phyloP scores from a whole-genome alignment of 2,329 filamentous ascomycete species.

The Talaromyces sp. region DNA sequence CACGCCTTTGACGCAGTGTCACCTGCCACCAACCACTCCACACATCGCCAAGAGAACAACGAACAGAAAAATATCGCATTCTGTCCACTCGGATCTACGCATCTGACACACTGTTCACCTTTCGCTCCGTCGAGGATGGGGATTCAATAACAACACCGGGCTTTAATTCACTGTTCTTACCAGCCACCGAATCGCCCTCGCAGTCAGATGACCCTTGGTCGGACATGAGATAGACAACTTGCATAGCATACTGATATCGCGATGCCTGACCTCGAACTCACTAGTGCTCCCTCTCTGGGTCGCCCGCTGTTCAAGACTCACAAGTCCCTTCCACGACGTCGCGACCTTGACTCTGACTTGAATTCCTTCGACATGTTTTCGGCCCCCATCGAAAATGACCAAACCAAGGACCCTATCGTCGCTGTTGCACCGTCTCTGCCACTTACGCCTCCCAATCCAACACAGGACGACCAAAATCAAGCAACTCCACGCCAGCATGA shows the following conservation, averaged over 20 bases:
- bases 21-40: neutral
- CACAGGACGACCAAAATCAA: constrained; percentile 11
- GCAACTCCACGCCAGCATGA: constrained; percentile 1
- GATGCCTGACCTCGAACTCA: constrained; percentile 27
- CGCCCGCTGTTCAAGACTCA: constrained; percentile 33
- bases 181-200: neutral
- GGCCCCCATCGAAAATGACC: constrained; percentile 19
- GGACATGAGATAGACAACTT: neutral
- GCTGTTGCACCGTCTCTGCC: constrained; percentile 26
- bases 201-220: neutral
- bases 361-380: constrained; percentile 17
- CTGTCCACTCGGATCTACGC: neutral
- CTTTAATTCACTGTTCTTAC: neutral
- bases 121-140: neutral
- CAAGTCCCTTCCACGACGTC: constrained; percentile 34
- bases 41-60: neutral
- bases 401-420: constrained; percentile 17
- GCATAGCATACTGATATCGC: constrained; percentile 7
- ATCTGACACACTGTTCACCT: neutral
- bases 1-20: neutral
- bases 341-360: constrained; percentile 18
- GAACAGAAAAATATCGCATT: neutral
- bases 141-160: neutral
- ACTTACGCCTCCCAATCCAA: constrained; percentile 31
- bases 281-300: constrained; percentile 21